These are phyloP conservation scores for Lichtheimia corymbifera DNA, from an alignment of 371 early-diverging fungal species.

Conservation along the genomic window DNA sequence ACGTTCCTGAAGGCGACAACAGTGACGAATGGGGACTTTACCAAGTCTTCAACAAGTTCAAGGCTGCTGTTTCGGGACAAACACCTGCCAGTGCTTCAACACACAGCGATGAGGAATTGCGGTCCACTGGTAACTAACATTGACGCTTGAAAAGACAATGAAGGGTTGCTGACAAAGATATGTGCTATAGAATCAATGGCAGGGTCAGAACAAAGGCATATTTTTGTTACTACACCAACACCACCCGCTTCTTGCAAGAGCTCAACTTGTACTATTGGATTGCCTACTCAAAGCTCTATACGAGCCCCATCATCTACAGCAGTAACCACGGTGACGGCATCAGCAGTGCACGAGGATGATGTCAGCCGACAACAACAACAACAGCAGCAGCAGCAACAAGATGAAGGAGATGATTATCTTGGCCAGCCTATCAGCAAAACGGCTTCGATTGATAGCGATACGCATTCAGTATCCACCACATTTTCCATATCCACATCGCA, in stretches of 20 bases:
- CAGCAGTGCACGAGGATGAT: conserved; percentile 18
- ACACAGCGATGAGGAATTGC: background rate
- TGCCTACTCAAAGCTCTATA: background rate
- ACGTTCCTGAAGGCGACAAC: conserved; percentile 32
- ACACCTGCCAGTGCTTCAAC: conserved; percentile 2
- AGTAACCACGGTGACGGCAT: conserved; percentile 10
- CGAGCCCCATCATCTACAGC: conserved; percentile 23
- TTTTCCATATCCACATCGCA: conserved; percentile 59
- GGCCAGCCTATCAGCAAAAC: conserved; percentile 33
- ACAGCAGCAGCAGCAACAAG: background rate
- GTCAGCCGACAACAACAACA: background rate
- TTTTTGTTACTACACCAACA: conserved; percentile 26
- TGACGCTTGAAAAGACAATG: background rate
- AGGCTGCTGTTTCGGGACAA: conserved; percentile 45
- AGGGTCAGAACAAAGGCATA: conserved; percentile 7
- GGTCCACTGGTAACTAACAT: background rate
- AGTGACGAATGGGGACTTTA: conserved; percentile 55
- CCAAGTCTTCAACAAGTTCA: conserved; percentile 59
- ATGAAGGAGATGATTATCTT: conserved; percentile 3
- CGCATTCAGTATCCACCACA: conserved; percentile 56
- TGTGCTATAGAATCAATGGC: background rate
- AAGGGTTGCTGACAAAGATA: background rate
- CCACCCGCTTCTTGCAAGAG: conserved; percentile 23
- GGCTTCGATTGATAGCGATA: conserved; percentile 52
- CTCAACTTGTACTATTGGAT: background rate